Evolutionary conservation across 116 monocot genomes (phyloP), one percentile per base, ranked within the genome.

Genomic region (Phalaenopsis hybrid): DNA sequence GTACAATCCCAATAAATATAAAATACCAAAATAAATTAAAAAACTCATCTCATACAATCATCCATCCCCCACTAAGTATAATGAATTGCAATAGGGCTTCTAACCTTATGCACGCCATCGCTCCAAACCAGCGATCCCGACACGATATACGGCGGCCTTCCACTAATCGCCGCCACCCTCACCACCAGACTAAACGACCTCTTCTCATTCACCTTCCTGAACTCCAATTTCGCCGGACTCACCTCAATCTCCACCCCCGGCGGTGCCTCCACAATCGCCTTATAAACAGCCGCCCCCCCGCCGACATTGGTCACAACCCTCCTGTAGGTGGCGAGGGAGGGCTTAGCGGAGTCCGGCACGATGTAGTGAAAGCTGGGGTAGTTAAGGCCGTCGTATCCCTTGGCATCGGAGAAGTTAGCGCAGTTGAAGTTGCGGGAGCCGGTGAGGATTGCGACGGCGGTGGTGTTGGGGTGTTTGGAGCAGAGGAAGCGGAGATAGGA

Each of bases 111-210:
- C 6, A 80, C 69, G 2, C 16, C 50, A 0, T 81, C 81, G 0
- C 57, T 68, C 87, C 87, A 87, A 2, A 17, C 82, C 12, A 87
- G 84, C 13, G 76, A 37, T 7, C 84, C 87, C 0, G 81, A 51
- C 2, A 23, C 37, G 1, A n/a, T 49, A 4, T 23, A 18, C 12
- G 46, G 52, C 21, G 51, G 77, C 77, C 48, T 6, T 9, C 7
- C 74, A 4, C 0, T 20, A 8, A 52, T 45, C 1, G 55, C 55
- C 25, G 44, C 46, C 41, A 33, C 43, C 8, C 20, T 63, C 68
- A 87, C 79, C 28, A 23, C 79, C 75, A 87, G 67, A 3, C 17
- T 81, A 28, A 84, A 87, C 37, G 44, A 79, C 52, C 12, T 65
- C 76, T 57, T 80, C 79, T 87, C 79, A 0, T 70, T 79, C 55